phyloP scores from a whole-genome alignment of 2,329 filamentous ascomycete species.

The Exutisphaerella laricina region DNA sequence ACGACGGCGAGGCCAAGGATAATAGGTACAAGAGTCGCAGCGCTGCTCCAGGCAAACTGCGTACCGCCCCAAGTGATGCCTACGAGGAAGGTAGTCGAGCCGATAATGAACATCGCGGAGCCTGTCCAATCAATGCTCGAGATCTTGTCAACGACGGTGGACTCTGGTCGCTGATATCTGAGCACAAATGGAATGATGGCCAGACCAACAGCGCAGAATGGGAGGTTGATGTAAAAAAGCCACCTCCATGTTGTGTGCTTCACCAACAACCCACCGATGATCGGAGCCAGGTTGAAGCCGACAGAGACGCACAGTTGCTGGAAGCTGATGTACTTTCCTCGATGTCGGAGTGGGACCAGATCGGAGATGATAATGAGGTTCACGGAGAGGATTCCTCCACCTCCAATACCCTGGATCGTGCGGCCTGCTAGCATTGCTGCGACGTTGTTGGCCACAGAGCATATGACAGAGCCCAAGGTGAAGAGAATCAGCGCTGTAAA shows the following conservation, averaged over 20 bases:
- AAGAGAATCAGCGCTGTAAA: constrained; percentile 42
- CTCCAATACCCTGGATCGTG: constrained; percentile 43
- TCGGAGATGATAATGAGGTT: constrained; percentile 42
- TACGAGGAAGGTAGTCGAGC: constrained; percentile 25
- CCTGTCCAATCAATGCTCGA: constrained; percentile 25
- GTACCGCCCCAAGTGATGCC: constrained; percentile 36
- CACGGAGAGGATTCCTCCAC: constrained; percentile 41
- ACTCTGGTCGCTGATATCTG: constrained; percentile 40
- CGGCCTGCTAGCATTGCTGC: constrained; percentile 40
- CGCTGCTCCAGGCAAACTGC: constrained; percentile 33
- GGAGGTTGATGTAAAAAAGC: constrained; percentile 39
- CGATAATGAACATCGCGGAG: constrained; percentile 20
- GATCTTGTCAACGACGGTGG: constrained; percentile 18
- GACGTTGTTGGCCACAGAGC: constrained; percentile 36
- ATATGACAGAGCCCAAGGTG: constrained; percentile 43
- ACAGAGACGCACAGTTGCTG: constrained; percentile 30
- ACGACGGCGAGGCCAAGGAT: constrained; percentile 32
- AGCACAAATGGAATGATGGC: constrained; percentile 43
- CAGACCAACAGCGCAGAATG: constrained; percentile 33
- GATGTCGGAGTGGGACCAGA: constrained; percentile 30
- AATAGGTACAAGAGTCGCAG: constrained; percentile 34
- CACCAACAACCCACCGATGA: constrained; percentile 31
- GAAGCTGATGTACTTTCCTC: constrained; percentile 22
- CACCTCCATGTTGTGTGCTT: constrained; percentile 28
- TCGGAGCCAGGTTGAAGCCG: constrained; percentile 31